These are phyloP conservation scores for Plasmopara muralis DNA, from an alignment of 352 stramenopile genomes.

Conservation along the genomic window DNA sequence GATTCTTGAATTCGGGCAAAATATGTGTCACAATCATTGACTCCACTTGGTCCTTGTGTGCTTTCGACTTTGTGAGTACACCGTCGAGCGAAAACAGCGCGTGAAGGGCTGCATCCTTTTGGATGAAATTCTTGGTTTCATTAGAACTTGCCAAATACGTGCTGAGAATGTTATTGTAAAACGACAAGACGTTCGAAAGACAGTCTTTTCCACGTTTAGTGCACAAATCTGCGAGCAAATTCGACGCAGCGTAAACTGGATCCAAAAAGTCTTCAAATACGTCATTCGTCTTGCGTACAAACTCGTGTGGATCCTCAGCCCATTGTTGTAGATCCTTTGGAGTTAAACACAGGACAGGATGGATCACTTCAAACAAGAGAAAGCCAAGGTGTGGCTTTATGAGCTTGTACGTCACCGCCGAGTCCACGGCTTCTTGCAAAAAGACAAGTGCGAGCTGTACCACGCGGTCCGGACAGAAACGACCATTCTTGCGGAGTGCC, in stretches of 20 bases:
- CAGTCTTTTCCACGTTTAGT: constrained; percentile 94
- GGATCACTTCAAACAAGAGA: constrained; percentile 95
- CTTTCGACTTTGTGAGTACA: constrained; percentile 91
- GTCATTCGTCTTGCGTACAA: constrained; percentile 96
- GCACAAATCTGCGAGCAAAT: constrained; percentile 91
- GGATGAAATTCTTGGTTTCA: constrained; percentile 88
- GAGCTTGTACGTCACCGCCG: constrained; percentile 95
- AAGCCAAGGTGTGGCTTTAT: constrained; percentile 97
- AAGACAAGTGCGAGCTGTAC: constrained; percentile 93
- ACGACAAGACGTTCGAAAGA: constrained; percentile 86
- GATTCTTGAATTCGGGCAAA: constrained; percentile 94
- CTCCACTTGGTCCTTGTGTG: constrained; percentile 91
- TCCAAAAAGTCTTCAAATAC: constrained; percentile 97
- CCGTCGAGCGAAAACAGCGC: constrained; percentile 90
- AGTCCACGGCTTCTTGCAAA: constrained; percentile 91
- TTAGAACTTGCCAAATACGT: constrained; percentile 74
- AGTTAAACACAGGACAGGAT: constrained; percentile 92
- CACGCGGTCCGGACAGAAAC: constrained; percentile 95
- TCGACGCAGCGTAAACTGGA: constrained; percentile 90
- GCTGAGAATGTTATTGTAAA: constrained; percentile 90
- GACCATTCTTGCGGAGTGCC: constrained; percentile 87
- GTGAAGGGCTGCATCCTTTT: constrained; percentile 94
- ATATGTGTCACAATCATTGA: constrained; percentile 92
- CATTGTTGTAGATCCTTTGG: constrained; percentile 93
- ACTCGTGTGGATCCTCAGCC: constrained; percentile 95